These are phyloP conservation scores for Leccinum incarnatum DNA, from an alignment of 768 basidiomycete species.

Conservation along the genomic window DNA sequence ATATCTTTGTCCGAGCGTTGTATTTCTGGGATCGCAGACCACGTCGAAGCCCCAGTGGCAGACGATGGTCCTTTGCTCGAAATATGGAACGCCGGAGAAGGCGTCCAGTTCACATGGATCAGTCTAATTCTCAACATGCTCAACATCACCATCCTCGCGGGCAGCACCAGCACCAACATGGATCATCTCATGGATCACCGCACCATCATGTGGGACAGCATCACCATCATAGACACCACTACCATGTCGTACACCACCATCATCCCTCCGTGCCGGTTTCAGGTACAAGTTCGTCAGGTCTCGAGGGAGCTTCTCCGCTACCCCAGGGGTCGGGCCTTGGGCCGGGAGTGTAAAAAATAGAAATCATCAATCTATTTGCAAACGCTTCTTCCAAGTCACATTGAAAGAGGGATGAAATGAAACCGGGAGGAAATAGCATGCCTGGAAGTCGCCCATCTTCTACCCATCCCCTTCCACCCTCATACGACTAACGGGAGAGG, in stretches of 20 bases:
- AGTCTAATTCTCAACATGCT: conserved; percentile 34
- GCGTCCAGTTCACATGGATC: conserved; percentile 21
- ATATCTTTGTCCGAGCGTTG: no score
- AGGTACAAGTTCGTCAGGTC: conserved; percentile 25
- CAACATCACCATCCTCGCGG: conserved; percentile 22
- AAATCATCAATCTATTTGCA: conserved; percentile 48
- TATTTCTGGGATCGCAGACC: no score
- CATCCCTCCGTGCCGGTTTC: conserved; percentile 29
- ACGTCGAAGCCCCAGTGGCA: no score
- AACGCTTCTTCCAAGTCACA: conserved; percentile 31
- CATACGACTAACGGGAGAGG: conserved; percentile 29
- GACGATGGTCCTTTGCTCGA: no score
- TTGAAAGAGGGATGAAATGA: conserved; percentile 40
- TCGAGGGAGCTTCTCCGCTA: conserved; percentile 31
- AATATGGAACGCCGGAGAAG: no score
- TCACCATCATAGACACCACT: conserved; percentile 43
- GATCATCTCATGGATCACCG: conserved; percentile 37
- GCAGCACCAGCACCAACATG: conserved; percentile 31
- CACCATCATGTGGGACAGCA: conserved; percentile 48
- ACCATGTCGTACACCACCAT: conserved; percentile 48
- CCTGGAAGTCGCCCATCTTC: conserved; percentile 39
- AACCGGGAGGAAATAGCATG: conserved; percentile 25
- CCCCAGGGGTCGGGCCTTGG: conserved; percentile 35
- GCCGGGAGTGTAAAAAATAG: conserved; percentile 44
- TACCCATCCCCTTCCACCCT: conserved; percentile 33